Evolutionary conservation across 2,329 filamentous ascomycete species (phyloP), one percentile per base, ranked within the genome.

Genomic region (Leptographium galeiforme): DNA sequence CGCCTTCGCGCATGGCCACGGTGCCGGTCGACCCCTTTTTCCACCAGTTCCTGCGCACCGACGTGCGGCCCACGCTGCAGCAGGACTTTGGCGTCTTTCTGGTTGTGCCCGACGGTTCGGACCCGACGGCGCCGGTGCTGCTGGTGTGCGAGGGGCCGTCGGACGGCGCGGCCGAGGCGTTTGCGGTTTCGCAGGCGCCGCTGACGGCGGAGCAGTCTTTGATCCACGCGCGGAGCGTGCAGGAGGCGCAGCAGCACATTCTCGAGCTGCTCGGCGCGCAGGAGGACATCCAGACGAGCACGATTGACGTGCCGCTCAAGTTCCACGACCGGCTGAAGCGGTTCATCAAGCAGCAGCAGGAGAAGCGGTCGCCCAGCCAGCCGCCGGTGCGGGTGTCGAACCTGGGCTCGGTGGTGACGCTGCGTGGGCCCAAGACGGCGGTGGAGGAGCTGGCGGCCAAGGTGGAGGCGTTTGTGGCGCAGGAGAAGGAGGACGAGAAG

Each of bases 401-500:
- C 60, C 68, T 74, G 51, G 78, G 80, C 60, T 77, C 78, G 1
- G 76, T 74, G 2, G 76, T 91, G 56, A 84, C 80, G 46, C 77
- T 96, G 56, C 85, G 87, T 56, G 91, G 91, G 25, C 90, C 89
- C 25, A 72, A 78, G 48, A 79, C 81, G 18, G 78, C 79, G 25
- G 88, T 95, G 4, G 79, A 86, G 51, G 78, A 81, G 2, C 76
- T 97, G 41, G 76, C 79, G 34, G 70, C 76, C 39, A 93, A 90
- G 72, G 81, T 95, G 52, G 70, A 79, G 55, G 79, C 79, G 8
- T 97, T 95, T 63, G 75, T 97, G 25, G 83, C 85, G 64, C 85
- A 94, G 65, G 89, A 95, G 68, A 87, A 90, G 71, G 79, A 88
- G 66, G 90, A 97, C 57, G 91, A 97, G 68, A 87, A 93, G 65